Percentiles rank a stretch among this genome's conserved stretches.
Conservation (phyloP, 495 filamentous ascomycete genomes). For the Aspergillus homomorphus region DNA sequence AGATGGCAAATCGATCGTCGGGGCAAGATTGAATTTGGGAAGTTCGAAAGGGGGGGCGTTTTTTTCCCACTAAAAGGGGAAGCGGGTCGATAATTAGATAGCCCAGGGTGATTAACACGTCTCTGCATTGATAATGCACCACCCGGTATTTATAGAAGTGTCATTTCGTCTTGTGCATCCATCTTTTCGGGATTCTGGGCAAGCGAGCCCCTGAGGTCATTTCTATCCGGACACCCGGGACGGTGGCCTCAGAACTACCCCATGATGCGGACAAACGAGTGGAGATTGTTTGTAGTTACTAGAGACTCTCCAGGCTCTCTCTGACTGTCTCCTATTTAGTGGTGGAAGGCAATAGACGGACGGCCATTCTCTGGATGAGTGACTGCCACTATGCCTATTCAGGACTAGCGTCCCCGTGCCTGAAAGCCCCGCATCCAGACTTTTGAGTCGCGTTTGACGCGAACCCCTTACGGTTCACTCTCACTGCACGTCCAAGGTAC, state of each 20-base stretch:
- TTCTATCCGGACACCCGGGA: not conserved
- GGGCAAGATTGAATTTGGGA: slow-evolving; percentile 16
- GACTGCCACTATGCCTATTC: not conserved
- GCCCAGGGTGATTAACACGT: not conserved
- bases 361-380: not conserved
- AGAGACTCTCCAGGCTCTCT: not conserved
- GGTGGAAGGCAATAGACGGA: not conserved
- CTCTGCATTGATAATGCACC: not conserved
- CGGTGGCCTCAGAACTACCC: not conserved
- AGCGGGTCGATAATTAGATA: slow-evolving; percentile 30
- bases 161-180: not conserved
- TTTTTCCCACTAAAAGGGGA: slow-evolving; percentile 29
- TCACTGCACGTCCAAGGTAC: too few species aligned
- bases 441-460: not conserved
- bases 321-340: not conserved
- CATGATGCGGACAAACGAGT: too few species aligned
- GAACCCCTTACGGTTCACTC: not conserved
- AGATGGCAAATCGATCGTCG: slow-evolving; percentile 21
- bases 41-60: slow-evolving; percentile 21
- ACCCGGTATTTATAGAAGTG: slow-evolving; percentile 1
- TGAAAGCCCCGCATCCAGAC: slow-evolving; percentile 7
- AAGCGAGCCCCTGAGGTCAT: not conserved
- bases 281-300: too few species aligned
- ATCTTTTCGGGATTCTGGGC: not conserved
- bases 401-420: slow-evolving; percentile 5